These are phyloP conservation scores for Nephelium lappaceum DNA, from an alignment of 345 rosid genomes.

Conservation along the genomic window DNA sequence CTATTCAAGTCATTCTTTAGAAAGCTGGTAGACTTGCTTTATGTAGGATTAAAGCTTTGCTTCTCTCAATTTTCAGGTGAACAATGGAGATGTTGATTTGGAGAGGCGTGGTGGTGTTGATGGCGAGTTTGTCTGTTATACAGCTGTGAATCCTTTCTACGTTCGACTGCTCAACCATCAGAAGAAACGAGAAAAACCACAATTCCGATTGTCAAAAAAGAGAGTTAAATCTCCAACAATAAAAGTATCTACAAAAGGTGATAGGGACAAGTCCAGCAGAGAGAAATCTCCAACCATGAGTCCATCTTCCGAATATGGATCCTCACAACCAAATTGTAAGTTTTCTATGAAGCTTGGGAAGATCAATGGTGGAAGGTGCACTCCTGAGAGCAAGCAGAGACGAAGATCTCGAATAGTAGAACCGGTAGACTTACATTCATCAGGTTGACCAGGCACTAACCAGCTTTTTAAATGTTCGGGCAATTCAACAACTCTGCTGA, in stretches of 20 bases:
- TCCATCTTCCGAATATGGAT: constrained; percentile 30
- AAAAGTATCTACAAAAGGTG: constrained; percentile 29
- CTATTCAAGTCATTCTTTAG: constrained; percentile 2
- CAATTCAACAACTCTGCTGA: constrained; percentile 24
- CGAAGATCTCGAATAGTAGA: constrained; percentile 50
- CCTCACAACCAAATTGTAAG: constrained; percentile 42
- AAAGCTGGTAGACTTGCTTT: background rate
- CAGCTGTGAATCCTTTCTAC: constrained; percentile 74
- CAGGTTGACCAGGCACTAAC: constrained; percentile 27
- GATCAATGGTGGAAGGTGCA: constrained; percentile 48
- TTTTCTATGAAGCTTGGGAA: constrained; percentile 51
- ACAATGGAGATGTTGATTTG: constrained; percentile 81
- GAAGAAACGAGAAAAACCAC: constrained; percentile 32
- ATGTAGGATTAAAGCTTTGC: background rate
- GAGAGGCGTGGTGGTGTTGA: constrained; percentile 42
- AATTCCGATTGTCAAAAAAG: constrained; percentile 42
- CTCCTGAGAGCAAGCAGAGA: constrained; percentile 75
- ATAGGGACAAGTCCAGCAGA: constrained; percentile 20
- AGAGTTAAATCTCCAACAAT: constrained; percentile 58
- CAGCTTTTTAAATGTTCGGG: constrained; percentile 2
- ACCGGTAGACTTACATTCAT: constrained; percentile 41
- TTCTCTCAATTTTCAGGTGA: constrained; percentile 56
- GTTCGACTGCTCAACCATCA: constrained; percentile 49
- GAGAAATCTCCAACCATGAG: constrained; percentile 19
- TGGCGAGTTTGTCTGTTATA: constrained; percentile 57